These are phyloP conservation scores for Xylaria palmicola DNA, from an alignment of 495 filamentous ascomycete species.

Conservation along the genomic window DNA sequence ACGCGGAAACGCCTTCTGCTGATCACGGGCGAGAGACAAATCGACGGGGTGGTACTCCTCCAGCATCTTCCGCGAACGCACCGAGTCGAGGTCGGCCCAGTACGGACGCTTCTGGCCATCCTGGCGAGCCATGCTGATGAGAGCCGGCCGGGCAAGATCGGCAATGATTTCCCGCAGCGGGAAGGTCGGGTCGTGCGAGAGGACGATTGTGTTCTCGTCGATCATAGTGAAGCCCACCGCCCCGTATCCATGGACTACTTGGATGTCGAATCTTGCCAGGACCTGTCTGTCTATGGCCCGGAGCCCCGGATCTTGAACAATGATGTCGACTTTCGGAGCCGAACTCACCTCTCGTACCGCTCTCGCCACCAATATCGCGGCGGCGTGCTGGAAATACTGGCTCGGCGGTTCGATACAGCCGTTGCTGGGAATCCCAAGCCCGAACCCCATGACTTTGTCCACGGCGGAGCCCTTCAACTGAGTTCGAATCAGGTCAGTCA, in stretches of 20 bases:
- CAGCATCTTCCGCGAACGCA: not conserved
- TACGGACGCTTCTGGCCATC: not conserved
- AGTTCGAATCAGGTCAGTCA: not conserved
- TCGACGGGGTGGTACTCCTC: not conserved
- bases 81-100: not conserved
- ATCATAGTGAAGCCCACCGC: constrained; percentile 41
- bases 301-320: constrained; percentile 38
- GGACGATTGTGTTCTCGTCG: constrained; percentile 37
- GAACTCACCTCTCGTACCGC: constrained; percentile 21
- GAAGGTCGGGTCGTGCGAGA: constrained; percentile 33
- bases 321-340: constrained; percentile 18
- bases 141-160: constrained; percentile 37
- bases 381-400: constrained; percentile 4
- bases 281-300: constrained; percentile 32
- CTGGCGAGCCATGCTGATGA: not conserved
- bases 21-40: not conserved
- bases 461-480: not conserved
- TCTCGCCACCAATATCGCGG: constrained; percentile 12
- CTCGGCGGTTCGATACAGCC: not conserved
- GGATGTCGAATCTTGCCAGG: constrained; percentile 35
- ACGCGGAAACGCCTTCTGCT: not conserved
- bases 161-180: constrained; percentile 36
- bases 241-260: constrained; percentile 38
- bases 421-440: not conserved
- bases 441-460: constrained; percentile 8